phyloP scores from a whole-genome alignment of 345 rosid species.

The Salix caprea region DNA sequence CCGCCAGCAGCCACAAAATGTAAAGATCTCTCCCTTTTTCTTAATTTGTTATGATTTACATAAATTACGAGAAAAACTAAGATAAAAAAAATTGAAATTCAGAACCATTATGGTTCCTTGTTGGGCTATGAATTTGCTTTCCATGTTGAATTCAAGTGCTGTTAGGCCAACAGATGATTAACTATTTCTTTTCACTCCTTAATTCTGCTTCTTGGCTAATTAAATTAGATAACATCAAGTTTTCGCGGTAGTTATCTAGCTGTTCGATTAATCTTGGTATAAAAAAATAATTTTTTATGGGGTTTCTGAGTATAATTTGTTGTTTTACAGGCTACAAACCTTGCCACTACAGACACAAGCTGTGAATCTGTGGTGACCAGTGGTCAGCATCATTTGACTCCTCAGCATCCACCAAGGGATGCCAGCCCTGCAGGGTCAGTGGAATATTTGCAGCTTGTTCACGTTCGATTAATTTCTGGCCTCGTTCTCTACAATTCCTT shows the following conservation, averaged over 20 bases:
- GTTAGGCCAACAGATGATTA: neutral
- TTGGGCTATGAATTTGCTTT: neutral
- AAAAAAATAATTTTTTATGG: neutral
- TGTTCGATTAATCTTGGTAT: neutral
- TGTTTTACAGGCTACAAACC: slow-evolving; percentile 59
- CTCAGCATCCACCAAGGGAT: slow-evolving; percentile 98
- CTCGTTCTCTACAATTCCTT: slow-evolving; percentile 12
- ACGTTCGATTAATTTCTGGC: slow-evolving; percentile 35
- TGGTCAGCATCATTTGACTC: slow-evolving; percentile 90
- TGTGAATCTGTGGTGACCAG: slow-evolving; percentile 99
- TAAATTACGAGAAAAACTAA: too few species aligned
- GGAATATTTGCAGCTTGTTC: slow-evolving; percentile 14
- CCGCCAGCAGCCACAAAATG: slow-evolving; percentile 90
- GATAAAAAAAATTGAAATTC: neutral
- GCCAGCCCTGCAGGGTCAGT: slow-evolving; percentile 99
- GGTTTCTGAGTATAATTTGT: slow-evolving; percentile 1
- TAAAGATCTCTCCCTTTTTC: slow-evolving; percentile 15
- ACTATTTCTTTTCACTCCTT: neutral
- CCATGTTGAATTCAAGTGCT: neutral
- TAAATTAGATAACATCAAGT: neutral
- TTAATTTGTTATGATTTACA: neutral
- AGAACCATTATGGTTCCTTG: neutral
- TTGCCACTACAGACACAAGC: slow-evolving; percentile 89
- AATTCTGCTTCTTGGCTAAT: neutral
- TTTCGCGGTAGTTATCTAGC: neutral